A percentile compares a stretch with the other conserved stretches of the same genome.
Conservation (phyloP, 441 rosid species). For the Pelargonium fulgidum region DNA sequence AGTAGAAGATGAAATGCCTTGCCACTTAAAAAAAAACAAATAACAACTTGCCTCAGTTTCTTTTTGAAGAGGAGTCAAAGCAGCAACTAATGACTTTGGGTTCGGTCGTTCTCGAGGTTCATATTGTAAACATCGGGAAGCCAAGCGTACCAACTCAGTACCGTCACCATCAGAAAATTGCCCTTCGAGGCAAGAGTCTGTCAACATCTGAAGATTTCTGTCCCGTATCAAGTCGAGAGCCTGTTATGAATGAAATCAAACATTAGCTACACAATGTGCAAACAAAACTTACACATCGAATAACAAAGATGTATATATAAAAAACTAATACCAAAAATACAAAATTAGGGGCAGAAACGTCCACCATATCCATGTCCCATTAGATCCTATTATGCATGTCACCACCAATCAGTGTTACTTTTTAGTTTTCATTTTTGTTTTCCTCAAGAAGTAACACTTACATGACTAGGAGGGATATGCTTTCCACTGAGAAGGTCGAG, state of each 20-base stretch:
- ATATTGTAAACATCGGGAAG: constrained; percentile 81
- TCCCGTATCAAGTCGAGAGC: constrained; percentile 89
- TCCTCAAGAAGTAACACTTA: constrained; percentile 32
- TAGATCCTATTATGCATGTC: neutral
- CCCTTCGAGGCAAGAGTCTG: constrained; percentile 90
- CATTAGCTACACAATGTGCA: constrained; percentile 10
- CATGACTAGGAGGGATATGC: constrained; percentile 90
- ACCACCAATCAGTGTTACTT: neutral
- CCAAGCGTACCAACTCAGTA: constrained; percentile 80
- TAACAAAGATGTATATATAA: neutral
- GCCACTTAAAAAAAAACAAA: constrained; percentile 18
- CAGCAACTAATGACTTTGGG: constrained; percentile 63
- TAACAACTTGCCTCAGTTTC: constrained; percentile 55
- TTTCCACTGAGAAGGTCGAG: constrained; percentile 96
- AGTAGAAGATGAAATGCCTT: constrained; percentile 14
- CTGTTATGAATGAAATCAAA: constrained; percentile 32
- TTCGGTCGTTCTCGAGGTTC: constrained; percentile 89
- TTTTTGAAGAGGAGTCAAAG: constrained; percentile 78
- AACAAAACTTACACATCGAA: neutral
- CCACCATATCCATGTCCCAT: neutral
- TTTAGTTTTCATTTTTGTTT: neutral
- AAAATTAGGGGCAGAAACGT: neutral
- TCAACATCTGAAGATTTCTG: constrained; percentile 72
- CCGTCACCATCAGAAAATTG: constrained; percentile 74
- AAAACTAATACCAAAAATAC: neutral